Evolutionary conservation across 2,329 filamentous ascomycete species (phyloP), one percentile per base, ranked within the genome.

Genomic region (Fusarium nurragi): DNA sequence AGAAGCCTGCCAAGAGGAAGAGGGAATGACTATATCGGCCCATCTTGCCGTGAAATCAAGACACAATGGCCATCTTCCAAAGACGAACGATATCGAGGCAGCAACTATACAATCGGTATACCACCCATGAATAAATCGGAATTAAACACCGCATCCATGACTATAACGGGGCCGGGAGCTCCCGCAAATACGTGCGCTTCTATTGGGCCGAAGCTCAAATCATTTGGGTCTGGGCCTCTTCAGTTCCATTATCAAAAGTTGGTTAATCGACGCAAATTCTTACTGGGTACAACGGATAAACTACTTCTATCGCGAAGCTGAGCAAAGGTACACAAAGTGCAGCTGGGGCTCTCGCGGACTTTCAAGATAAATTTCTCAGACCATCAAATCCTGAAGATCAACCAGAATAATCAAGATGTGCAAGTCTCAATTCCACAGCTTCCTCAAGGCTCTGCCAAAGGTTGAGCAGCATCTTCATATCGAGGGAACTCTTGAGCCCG

Each of bases 391-490:
- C 25, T 16, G 11, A 6, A 13, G n/a, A 41, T 55, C 46, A 28
- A 19, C 23, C 14, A 19, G 23, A 37, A 32, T 39, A 51, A 54
- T 25, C 21, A 51, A 21, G 6, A 89, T 88, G 86, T 89, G 86
- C 76, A 79, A 84, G 70, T 72, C 73, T 13, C 52, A 57, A 13
- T 64, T 76, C 41, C 86, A 88, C 77, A 75, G 80, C 38, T 87
- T 92, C 74, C 82, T 93, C 34, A 77, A 79, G 48, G 83, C 83
- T 28, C 84, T 94, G 26, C 91, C 91, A 64, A 94, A 94, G 80
- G 91, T 89, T 77, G 91, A 94, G 75, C 91, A 93, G 73, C 91
- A 94, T 77, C 85, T 94, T 51, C 91, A 94, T 74, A 83, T 94
- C 30, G 91, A 94, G 77, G 91, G 91, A 53, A 89, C 89, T 13